A percentile compares a stretch with the other conserved stretches of the same genome.
Evolutionary conservation across 768 basidiomycete species (phyloP).

Genomic region (Suillus hirtellus): DNA sequence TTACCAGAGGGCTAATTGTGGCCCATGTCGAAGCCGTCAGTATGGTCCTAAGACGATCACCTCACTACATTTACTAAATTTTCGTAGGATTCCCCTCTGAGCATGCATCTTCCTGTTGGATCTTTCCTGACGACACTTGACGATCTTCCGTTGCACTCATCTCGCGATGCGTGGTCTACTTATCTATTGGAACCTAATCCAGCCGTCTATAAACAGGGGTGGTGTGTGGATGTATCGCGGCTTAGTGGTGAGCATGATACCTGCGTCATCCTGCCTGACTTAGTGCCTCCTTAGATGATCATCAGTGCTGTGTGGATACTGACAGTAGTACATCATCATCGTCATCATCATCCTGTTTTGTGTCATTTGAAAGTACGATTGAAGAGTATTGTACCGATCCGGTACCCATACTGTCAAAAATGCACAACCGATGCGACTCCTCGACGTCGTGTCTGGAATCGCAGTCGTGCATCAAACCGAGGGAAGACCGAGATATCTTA

Average conservation of each 20-base stretch:
- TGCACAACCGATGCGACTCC: slow-evolving; percentile 40
- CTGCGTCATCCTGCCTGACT: background rate
- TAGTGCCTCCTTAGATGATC: slow-evolving; percentile 16
- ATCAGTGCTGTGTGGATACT: slow-evolving; percentile 17
- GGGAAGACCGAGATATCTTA: slow-evolving; percentile 50
- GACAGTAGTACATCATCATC: slow-evolving; percentile 6
- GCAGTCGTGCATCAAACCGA: slow-evolving; percentile 55
- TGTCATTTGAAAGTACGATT: slow-evolving; percentile 28
- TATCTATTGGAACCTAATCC: slow-evolving; percentile 37
- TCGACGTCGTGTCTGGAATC: slow-evolving; percentile 37
- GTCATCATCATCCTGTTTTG: slow-evolving; percentile 46
- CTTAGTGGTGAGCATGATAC: slow-evolving; percentile 31
- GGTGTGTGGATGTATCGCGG: slow-evolving; percentile 51
- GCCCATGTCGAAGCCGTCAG: slow-evolving; percentile 54
- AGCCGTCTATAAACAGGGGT: slow-evolving; percentile 42
- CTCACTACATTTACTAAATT: slow-evolving; percentile 13
- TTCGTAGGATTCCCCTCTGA: slow-evolving; percentile 60
- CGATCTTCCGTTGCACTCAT: slow-evolving; percentile 49
- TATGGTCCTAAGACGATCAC: slow-evolving; percentile 12
- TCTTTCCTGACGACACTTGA: slow-evolving; percentile 66
- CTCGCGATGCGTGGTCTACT: slow-evolving; percentile 41
- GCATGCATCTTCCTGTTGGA: slow-evolving; percentile 54
- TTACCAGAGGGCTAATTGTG: slow-evolving; percentile 54
- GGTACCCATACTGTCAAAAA: slow-evolving; percentile 44
- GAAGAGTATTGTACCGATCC: slow-evolving; percentile 58